phyloP scores from a whole-genome alignment of 73 alveolate species.

The Blepharisma japonicum region DNA sequence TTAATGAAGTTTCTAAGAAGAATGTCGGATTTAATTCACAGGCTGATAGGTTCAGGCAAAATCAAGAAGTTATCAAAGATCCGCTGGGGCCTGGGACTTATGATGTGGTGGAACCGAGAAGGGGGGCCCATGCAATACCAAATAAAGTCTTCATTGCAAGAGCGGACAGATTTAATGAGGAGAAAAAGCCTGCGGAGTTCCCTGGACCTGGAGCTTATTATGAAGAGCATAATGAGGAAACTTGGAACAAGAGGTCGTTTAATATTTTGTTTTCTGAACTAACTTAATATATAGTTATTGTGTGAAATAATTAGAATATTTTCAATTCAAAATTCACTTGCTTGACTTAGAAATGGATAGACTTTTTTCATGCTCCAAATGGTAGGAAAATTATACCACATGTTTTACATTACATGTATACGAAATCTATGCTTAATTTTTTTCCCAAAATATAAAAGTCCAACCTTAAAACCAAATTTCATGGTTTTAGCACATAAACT shows the following conservation, averaged over 20 bases:
- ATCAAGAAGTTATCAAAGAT: slow-evolving; percentile 16
- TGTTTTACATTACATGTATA: no score
- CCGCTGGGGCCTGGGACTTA: slow-evolving; percentile 49
- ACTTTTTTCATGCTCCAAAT: no score
- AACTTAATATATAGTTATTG: no score
- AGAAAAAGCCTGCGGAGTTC: background rate
- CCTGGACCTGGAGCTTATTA: slow-evolving; percentile 56
- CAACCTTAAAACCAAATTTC: no score
- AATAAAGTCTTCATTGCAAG: slow-evolving; percentile 18
- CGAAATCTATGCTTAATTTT: no score
- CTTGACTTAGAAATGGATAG: no score
- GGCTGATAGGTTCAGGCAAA: slow-evolving; percentile 43
- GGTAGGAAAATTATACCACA: no score
- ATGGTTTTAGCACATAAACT: no score
- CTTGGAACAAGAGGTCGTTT: slow-evolving; percentile 39
- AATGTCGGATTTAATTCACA: slow-evolving; percentile 36
- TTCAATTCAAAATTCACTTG: no score
- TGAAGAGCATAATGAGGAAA: slow-evolving; percentile 27
- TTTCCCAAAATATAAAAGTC: no score
- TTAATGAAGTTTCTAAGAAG: background rate
- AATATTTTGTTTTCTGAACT: slow-evolving; percentile 45
- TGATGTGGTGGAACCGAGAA: slow-evolving; percentile 22
- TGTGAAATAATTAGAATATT: no score
- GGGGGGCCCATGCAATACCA: background rate
- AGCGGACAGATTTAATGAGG: slow-evolving; percentile 40